phyloP scores from a whole-genome alignment of 2,329 filamentous ascomycete genomes.

The Cercospora sp. region DNA sequence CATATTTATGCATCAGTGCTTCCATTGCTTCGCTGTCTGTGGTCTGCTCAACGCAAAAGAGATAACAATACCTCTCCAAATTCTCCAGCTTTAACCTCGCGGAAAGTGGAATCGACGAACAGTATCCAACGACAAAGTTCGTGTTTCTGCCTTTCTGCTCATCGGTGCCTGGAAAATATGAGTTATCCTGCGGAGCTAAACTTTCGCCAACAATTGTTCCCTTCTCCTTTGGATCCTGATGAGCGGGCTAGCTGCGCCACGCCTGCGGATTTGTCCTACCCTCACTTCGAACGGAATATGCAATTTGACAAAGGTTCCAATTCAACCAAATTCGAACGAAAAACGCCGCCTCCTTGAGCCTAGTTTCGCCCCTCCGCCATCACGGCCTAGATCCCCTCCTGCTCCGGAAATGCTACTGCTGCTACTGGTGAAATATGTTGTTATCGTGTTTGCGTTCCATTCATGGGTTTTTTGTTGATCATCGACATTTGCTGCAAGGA shows the following conservation, averaged over 20 bases:
- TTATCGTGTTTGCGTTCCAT: background rate
- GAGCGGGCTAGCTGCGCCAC: background rate
- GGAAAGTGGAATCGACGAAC: conserved; percentile 9
- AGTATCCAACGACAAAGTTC: background rate
- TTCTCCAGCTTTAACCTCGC: conserved; percentile 41
- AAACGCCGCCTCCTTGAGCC: background rate
- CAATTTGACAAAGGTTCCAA: background rate
- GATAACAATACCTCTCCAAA: background rate
- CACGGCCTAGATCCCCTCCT: background rate
- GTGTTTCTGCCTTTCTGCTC: conserved; percentile 20
- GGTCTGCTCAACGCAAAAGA: conserved; percentile 32
- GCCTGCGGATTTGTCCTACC: background rate
- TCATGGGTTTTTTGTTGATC: background rate
- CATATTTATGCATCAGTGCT: background rate
- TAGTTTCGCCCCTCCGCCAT: background rate
- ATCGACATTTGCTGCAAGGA: background rate
- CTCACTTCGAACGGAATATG: background rate
- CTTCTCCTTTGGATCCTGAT: background rate
- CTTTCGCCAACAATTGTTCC: background rate
- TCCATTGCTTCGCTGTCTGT: conserved; percentile 1
- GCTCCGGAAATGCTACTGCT: background rate
- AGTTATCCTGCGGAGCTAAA: background rate
- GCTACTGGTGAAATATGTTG: conserved; percentile 2
- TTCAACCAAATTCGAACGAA: background rate
- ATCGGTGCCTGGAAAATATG: conserved; percentile 28